These are phyloP conservation scores for Priceomyces fermenticarens DNA, from an alignment of 805 yeast genomes.

Conservation along the genomic window DNA sequence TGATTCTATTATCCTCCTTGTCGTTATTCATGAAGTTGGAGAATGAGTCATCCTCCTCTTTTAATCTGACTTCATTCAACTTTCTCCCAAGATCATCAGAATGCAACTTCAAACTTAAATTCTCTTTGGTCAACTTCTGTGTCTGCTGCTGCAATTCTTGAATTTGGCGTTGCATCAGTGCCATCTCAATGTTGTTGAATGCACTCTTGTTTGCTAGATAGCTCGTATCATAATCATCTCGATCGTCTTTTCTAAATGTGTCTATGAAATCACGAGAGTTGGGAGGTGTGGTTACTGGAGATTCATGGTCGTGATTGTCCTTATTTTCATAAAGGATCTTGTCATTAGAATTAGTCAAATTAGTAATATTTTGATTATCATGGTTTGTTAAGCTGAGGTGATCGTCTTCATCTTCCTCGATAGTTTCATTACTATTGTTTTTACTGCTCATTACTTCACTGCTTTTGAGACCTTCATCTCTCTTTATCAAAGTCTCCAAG, in stretches of 20 bases:
- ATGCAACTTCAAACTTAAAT: constrained; percentile 6
- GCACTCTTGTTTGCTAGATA: constrained; percentile 9
- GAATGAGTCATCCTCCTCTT: constrained; percentile 1
- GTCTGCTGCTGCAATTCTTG: constrained; percentile 9
- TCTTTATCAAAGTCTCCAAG: constrained; percentile 4
- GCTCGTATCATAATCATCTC: constrained; percentile 8
- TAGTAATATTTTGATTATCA: background rate
- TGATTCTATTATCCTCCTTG: background rate
- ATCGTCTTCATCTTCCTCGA: constrained; percentile 11
- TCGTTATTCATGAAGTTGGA: background rate
- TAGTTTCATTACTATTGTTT: constrained; percentile 4
- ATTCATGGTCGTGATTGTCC: constrained; percentile 9
- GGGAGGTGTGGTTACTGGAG: constrained; percentile 36
- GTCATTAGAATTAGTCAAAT: background rate
- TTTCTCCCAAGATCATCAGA: constrained; percentile 7
- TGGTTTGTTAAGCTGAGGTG: constrained; percentile 13
- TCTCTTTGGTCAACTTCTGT: constrained; percentile 7
- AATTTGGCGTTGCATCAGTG: constrained; percentile 7
- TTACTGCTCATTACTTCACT: constrained; percentile 1
- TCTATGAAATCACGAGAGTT: constrained; percentile 19
- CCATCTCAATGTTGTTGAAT: constrained; percentile 1
- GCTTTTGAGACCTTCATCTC: background rate
- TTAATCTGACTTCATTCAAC: constrained; percentile 2
- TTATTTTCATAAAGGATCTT: constrained; percentile 4
- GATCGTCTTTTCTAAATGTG: constrained; percentile 1